These are phyloP conservation scores for Panaeolus papilionaceus DNA, from an alignment of 768 basidiomycete species.

Conservation along the genomic window DNA sequence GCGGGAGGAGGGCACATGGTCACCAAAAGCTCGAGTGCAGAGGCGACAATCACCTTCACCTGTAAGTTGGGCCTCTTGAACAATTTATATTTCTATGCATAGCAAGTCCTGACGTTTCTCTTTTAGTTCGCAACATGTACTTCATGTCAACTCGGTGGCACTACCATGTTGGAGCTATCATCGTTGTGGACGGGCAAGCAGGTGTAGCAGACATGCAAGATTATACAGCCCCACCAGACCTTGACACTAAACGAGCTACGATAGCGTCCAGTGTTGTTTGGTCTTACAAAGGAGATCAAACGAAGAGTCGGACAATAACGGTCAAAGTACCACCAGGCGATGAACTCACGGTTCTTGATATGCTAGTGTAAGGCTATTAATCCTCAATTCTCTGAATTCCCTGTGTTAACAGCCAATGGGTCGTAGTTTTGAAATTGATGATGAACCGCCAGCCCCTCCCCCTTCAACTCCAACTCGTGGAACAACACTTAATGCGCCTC, in stretches of 20 bases:
- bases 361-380: background rate
- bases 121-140: background rate
- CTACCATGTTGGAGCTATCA: background rate
- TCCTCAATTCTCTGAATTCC: background rate
- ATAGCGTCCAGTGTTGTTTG: background rate
- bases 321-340: background rate
- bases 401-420: background rate
- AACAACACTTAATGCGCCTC: background rate
- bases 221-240: background rate
- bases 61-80: background rate
- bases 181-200: background rate
- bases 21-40: too few relatives aligned
- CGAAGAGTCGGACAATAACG: background rate
- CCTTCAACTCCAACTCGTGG: background rate
- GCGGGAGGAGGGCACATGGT: too few relatives aligned
- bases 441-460: background rate
- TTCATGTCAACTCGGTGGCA: background rate
- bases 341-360: background rate
- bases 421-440: conserved; percentile 1
- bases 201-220: background rate
- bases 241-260: background rate
- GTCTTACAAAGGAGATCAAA: background rate
- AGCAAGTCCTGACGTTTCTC: background rate
- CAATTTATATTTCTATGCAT: background rate
- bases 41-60: too few relatives aligned